Evolutionary conservation across 2,329 filamentous ascomycete species (phyloP), one percentile per base, ranked within the genome.

Genomic region (Diaporthe citriasiana): DNA sequence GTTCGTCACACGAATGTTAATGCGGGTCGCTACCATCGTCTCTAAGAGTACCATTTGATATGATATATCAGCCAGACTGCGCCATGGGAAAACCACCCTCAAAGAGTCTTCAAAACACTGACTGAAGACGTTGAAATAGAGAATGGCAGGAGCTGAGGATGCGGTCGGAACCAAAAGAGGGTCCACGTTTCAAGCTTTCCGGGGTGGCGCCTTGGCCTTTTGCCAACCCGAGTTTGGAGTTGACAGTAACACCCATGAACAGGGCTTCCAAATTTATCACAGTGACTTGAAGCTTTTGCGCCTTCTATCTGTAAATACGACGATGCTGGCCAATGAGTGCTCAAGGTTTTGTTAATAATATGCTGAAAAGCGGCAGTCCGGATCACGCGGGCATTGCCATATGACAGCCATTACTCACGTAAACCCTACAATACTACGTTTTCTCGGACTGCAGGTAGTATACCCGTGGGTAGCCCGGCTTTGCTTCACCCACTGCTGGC

Each of bases 161-260:
- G 45, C 30, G 25, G 33, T 38, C 63, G 47, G 63, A 40, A 22
- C 15, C 50, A 68, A 68, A 68, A 53, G 47, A 53, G 45, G 47
- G 63, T 68, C 47, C 47, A 53, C 3, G 63, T 68, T 68, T 68
- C 63, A 68, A 53, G 63, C 63, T 53, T 53, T 53, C 63, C 63
- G 47, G 63, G 47, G 33, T 38, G 47, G 47, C 63, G 63, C 63
- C 63, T 53, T 68, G 33, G 63, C 63, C 40, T 38, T 17, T 40
- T 38, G 10, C 3, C 47, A 40, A 30, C 33, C 33, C n/a, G 63
- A 40, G 15, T 68, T 53, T 53, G 12, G 33, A 30, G n/a, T 68
- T 68, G 30, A 66, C 25, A 35, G 12, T 19, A 27, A 30, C 47
- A 3, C 30, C n/a, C 47, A 38, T 68, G 13, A 25, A 68, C 25